Base-by-base conservation (phyloP, 2,329 filamentous ascomycete genomes). In the Fusarium avenaceum region DNA sequence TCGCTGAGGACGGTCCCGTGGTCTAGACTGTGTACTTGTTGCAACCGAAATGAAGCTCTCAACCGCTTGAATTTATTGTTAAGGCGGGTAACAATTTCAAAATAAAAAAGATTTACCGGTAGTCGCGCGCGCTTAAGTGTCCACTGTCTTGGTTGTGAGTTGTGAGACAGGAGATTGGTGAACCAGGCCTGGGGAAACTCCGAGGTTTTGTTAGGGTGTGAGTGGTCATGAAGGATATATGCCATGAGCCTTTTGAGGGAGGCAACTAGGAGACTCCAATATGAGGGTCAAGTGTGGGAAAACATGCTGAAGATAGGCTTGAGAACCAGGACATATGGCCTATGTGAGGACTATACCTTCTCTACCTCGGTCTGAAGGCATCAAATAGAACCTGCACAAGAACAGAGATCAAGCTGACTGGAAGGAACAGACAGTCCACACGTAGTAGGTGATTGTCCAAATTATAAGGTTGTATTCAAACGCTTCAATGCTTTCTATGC, bases 401-500 rank as follows among this genome's bases (percentile, higher is more conserved):
- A n/a, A 9, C 13, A 7, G 7, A 10, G 7, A 22, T n/a, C 10
- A 39, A 8, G 14, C 17, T 13, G 15, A 13, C 20, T 9, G 17
- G 15, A 38, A 9, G 17, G 14, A 38, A 22, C 13, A 20, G 26
- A 9, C 24, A 24, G 24, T 24, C 24, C 15, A 53, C 35, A 48
- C n/a, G 6, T n/a, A 15, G 48, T 43, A 38, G 5, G 20, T 51
- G 33, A 32, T 47, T 43, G 49, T 48, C 19, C 32, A 44, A 53
- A 47, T 57, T 10, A 19, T 46, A 49, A 35, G 53, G 32, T 59
- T 58, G 24, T 66, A 70, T 68, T 59, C 54, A 70, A 51, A 72
- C 68, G 71, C 72, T 74, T 62, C 49, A 65, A 73, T 69, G 63
- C 70, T 71, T 55, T 69, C 66, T 65, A 59, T 63, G 63, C 67